These are phyloP conservation scores for Omphalotus guepiniiformis DNA, from an alignment of 768 basidiomycete genomes.

Conservation along the genomic window DNA sequence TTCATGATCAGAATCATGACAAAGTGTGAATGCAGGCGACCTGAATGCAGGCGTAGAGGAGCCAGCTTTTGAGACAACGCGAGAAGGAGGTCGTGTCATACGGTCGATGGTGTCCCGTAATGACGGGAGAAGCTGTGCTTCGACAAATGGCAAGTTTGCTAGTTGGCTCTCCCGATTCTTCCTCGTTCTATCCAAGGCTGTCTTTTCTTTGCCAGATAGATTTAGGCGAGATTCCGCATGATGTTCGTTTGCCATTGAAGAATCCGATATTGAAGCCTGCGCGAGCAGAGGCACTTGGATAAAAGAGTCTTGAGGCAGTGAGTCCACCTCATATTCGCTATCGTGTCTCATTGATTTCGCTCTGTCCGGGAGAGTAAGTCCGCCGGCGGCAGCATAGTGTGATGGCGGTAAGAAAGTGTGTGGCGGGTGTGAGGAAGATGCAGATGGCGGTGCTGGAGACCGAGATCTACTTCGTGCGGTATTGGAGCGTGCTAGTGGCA, in stretches of 20 bases:
- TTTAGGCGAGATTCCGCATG: background rate
- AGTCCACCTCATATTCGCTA: constrained; percentile 4
- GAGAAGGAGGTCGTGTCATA: constrained; percentile 59
- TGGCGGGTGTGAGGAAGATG: constrained; percentile 24
- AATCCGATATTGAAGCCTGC: constrained; percentile 12
- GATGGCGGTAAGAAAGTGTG: constrained; percentile 49
- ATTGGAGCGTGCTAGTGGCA: constrained; percentile 13
- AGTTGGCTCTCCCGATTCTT: constrained; percentile 39
- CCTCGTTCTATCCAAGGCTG: constrained; percentile 14
- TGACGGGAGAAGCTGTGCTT: constrained; percentile 63
- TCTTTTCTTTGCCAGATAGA: constrained; percentile 3
- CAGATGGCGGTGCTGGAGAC: constrained; percentile 34
- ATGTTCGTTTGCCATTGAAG: constrained; percentile 30
- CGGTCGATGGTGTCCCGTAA: constrained; percentile 68
- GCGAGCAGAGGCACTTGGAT: constrained; percentile 15
- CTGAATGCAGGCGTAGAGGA: constrained; percentile 12
- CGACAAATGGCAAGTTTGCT: constrained; percentile 53
- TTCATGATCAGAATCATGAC: background rate
- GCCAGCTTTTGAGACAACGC: constrained; percentile 15
- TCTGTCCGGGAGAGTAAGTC: constrained; percentile 19
- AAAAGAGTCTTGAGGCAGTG: constrained; percentile 3
- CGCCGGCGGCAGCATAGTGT: constrained; percentile 52
- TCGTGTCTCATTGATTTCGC: background rate
- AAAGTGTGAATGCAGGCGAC: constrained; percentile 1
- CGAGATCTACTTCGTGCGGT: constrained; percentile 34